Base-by-base conservation (phyloP, 352 stramenopile genomes). In the Pythium folliculosum region DNA sequence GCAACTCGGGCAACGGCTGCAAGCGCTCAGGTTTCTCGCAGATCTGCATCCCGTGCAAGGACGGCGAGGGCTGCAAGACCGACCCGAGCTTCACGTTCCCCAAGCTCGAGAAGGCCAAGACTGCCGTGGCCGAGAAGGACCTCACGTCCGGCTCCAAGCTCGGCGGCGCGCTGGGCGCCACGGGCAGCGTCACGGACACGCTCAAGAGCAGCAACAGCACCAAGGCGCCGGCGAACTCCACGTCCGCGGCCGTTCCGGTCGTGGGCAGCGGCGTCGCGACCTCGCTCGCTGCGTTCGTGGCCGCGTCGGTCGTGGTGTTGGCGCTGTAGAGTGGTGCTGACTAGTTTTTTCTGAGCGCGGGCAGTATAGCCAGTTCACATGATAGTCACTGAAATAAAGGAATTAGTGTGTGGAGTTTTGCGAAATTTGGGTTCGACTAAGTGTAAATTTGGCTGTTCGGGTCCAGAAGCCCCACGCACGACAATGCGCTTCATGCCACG, bases 21-120 rank as follows among this genome's bases (percentile, higher is more conserved):
- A 82, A 88, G 72, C 86, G 86, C 50, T 73, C 75, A 1, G 76
- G 77, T 13, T 91, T 90, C 79, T 85, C 80, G 37, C 86, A 94
- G 69, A 17, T 94, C n/a, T 94, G 86, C 65, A 86, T 70, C 16
- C 57, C 63, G 25, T 95, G 86, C 67, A 65, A 73, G 3, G 65
- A 64, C 0, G 67, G 43, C 21, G 78, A 84, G 47, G 84, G 71
- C 57, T 69, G 66, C 32, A 85, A 78, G 40, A 67, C 70, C 13
- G 81, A 80, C 67, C 64, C 72, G 16, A 73, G 40, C n/a, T 91
- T 84, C 64, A 75, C 60, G 63, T 91, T 90, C 71, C 84, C 84
- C 5, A 76, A 47, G n/a, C 76, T 92, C 5, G 59, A 65, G 25
- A 92, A 92, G 74, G 81, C 84, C 48, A 57, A 57, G 57, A 75